Base-by-base conservation (phyloP, 805 yeast genomes). In the Saccharomyces paradoxus region DNA sequence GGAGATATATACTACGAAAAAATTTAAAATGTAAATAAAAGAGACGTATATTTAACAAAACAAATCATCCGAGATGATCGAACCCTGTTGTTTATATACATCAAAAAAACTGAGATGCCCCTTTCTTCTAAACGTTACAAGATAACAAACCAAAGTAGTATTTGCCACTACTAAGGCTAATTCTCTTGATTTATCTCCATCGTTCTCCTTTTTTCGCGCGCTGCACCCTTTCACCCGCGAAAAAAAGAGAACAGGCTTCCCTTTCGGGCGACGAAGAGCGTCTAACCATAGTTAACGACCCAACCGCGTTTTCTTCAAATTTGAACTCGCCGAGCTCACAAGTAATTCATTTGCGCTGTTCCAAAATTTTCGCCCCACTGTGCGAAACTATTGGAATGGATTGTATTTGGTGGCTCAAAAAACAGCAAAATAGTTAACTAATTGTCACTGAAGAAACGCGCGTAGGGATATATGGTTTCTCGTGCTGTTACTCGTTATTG, bases 301-400 rank as follows among this genome's bases (percentile, higher is more conserved):
- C 49, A 46, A 44, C 41, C 50, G 50, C 49, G 57, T 57, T 65
- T 58, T 53, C 49, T 52, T 29, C 32, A 58, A 57, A 59, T 55
- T 48, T 50, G 57, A 50, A 41, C 51, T 58, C 57, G 59, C 62
- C 59, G 61, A 56, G 58, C 51, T 46, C 56, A 48, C 58, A 59
- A 58, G 56, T 54, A 60, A 59, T 55, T 44, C 60, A 50, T 54
- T 44, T 53, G 55, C 53, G 53, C 29, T 57, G 64, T 67, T 64
- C 71, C 69, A 61, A 55, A 51, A 52, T 56, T 63, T 67, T 66
- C 71, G 53, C 71, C 56, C 48, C 21, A 13, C 46, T 44, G 52
- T 30, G 68, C 59, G 66, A 64, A 64, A 54, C 54, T 50, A 41
- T 30, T 29, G 52, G 59, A 46, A 55, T 56, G 51, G 53, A 50